phyloP scores from a whole-genome alignment of 176 grass and related monocot species.

The Leersia perrieri region DNA sequence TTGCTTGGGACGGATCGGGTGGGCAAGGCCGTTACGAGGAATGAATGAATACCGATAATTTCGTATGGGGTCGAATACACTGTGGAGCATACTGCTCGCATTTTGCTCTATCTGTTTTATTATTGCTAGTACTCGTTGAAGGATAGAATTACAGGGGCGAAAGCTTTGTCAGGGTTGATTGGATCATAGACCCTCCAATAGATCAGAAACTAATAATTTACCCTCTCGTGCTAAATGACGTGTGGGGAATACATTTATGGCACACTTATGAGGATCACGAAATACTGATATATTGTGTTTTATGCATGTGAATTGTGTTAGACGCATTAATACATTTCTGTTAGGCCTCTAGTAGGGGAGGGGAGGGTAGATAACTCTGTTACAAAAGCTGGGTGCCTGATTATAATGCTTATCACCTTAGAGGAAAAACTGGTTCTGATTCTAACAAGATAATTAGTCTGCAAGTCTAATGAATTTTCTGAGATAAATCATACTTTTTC shows the following conservation, averaged over 20 bases:
- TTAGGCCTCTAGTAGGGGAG: not conserved
- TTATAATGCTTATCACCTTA: not conserved
- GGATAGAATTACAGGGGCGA: no score
- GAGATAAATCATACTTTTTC: not conserved
- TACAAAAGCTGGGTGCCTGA: not conserved
- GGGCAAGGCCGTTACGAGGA: no score
- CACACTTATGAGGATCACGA: not conserved
- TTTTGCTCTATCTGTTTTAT: not conserved
- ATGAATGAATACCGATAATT: no score
- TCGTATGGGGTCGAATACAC: not conserved
- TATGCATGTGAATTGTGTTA: not conserved
- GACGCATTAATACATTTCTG: not conserved
- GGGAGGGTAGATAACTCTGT: not conserved
- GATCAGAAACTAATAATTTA: no score
- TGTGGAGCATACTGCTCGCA: not conserved
- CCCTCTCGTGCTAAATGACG: no score
- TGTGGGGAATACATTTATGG: no score
- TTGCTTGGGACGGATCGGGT: not conserved
- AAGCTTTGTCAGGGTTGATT: no score
- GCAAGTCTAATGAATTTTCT: not conserved
- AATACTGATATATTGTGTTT: not conserved
- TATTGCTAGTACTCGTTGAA: not conserved
- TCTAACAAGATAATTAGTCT: not conserved
- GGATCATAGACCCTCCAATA: no score
- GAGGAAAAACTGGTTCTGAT: not conserved